Base-by-base conservation (phyloP, 305 asterid genomes). In the Solanum hybrid region DNA sequence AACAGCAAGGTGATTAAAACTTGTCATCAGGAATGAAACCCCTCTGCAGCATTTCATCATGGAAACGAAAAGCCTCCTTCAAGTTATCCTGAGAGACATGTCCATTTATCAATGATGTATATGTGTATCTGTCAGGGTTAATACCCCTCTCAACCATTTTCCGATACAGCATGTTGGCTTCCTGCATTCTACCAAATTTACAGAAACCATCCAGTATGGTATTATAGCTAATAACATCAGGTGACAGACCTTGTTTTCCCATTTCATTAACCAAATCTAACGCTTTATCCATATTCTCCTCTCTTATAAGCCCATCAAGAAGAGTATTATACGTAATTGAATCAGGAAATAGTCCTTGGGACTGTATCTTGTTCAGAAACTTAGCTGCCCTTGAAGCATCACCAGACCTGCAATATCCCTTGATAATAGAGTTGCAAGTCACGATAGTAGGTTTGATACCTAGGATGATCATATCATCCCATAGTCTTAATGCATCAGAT, bases 1-100 rank as follows among this genome's bases (percentile, higher is more conserved):
- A 90, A 57, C 57, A 45, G 39, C 17, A 51, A 73, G 20, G 87
- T 22, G 24, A 88, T 94, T 94, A 96, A 92, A 94, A 95, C 88
- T 93, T 95, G 88, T 96, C 98, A 91, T 95, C 98, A 10, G 97
- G 98, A 89, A 89, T 94, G 82, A 96, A 96, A 13, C 97, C 98
- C 93, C 82, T 90, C 87, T 89, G 92, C 93, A 96, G 91, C 98
- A 96, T 96, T 90, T 95, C 96, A 92, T 95, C 97, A 76, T 96
- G 98, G 78, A 96, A 61, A 86, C 33, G 86, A 91, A 95, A 95
- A 89, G 98, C 98, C 91, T 95, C 96, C 91, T 92, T 93, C 89
- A 94, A 29, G 92, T 95, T 93, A 26, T 94, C 97, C 88, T 88
- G 94, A 5, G 97, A 94, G 78, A 96, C 94, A 38, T 91, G 90